Base-by-base conservation (phyloP, 345 rosid species). In the Eucalyptus leucophloia region DNA sequence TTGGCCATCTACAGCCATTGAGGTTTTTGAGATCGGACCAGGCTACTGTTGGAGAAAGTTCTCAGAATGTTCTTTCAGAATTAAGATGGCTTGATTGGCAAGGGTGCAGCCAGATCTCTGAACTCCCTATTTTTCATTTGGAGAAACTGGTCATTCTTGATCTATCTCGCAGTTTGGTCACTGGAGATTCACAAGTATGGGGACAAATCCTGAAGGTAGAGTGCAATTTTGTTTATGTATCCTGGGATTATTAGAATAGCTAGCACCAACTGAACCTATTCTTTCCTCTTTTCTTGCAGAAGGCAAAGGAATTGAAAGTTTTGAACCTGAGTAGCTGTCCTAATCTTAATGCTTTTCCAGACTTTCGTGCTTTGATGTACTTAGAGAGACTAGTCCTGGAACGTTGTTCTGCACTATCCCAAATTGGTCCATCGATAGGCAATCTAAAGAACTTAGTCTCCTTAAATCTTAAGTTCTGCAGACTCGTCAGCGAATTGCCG, bases 371-470 rank as follows among this genome's bases (percentile, higher is more conserved):
- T 67, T 67, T 0, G 12, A 16, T 2, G 40, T 0, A 4, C 19
- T 30, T 65, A 65, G 2, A 32, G 40, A 67, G 40, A n/a, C 16
- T 67, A 67, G 1, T 67, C 40, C 7, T 67, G 40, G 40, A 67
- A 67, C 40, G 0, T 32, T 67, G 80, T 32, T 67, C 23, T 0
- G 0, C 0, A 4, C 1, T 67, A 1, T 67, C 80, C 4, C 1
- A 3, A 16, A 4, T 67, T 0, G 80, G 80, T n/a, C 7, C 2
- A 8, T 3, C 16, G 7, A 1, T 67, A 32, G 23, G 40, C 16
- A n/a, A 67, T 67, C 0, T 67, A n/a, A 32, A 32, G 23, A 32
- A 32, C 0, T 67, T 67, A 32, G 23, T 67, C 80, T 32, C 23
- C 80, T 32, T 67, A 67, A 67, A 67, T 67, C 80, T 67, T 16